These are phyloP conservation scores for Cyclospora cayetanensis DNA, from an alignment of 169 alveolate species.

Conservation along the genomic window DNA sequence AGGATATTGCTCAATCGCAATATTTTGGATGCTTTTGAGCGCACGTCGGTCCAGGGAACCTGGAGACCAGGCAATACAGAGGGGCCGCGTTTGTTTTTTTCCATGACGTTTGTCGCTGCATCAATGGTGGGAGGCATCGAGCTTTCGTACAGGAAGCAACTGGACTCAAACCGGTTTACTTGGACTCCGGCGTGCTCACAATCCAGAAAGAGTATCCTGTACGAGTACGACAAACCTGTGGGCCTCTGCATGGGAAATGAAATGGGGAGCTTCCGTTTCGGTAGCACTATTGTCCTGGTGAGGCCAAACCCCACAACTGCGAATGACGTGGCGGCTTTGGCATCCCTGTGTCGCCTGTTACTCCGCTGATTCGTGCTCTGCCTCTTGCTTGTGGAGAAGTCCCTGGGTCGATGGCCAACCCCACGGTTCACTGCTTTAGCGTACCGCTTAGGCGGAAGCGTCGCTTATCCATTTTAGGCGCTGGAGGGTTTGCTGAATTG, in stretches of 20 bases:
- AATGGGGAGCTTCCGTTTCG: constrained; percentile 55
- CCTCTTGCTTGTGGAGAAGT: too few relatives aligned
- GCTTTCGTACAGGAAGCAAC: background rate
- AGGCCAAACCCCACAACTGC: background rate
- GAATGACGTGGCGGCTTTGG: too few relatives aligned
- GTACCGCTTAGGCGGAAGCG: too few relatives aligned
- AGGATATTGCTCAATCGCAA: background rate
- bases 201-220: background rate
- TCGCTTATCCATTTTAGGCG: too few relatives aligned
- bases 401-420: too few relatives aligned
- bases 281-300: constrained; percentile 64
- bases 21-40: constrained; percentile 20
- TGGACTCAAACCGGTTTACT: background rate
- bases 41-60: constrained; percentile 51
- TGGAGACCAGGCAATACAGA: constrained; percentile 48
- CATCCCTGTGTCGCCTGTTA: too few relatives aligned
- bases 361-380: too few relatives aligned
- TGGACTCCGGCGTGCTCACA: background rate
- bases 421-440: too few relatives aligned
- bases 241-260: constrained; percentile 61
- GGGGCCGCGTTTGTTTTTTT: constrained; percentile 36
- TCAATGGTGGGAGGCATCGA: constrained; percentile 52
- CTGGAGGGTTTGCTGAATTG: too few relatives aligned
- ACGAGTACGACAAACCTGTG: background rate
- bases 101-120: constrained; percentile 68